Percentiles rank a stretch among this genome's conserved stretches.
phyloP scores from a whole-genome alignment of 2,329 filamentous ascomycete genomes.

The Cadophora sp. region DNA sequence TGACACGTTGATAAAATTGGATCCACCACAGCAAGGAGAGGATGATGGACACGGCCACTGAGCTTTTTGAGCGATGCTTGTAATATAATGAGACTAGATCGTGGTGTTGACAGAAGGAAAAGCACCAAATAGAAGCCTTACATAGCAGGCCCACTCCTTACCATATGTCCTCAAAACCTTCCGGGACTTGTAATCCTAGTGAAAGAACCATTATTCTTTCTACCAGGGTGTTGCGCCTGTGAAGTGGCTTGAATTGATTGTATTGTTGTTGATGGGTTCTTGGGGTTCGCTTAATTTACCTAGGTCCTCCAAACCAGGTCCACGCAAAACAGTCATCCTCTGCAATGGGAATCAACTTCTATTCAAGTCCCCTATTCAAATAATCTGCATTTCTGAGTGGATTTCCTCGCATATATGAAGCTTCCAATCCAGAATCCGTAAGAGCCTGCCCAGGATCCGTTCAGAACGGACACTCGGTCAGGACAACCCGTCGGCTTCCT shows the following conservation, averaged over 20 bases:
- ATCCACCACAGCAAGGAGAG: conserved; percentile 83
- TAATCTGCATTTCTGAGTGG: too few species aligned
- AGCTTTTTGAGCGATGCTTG: conserved; percentile 30
- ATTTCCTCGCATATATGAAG: too few species aligned
- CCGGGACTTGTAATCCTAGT: not conserved
- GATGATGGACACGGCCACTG: conserved; percentile 90
- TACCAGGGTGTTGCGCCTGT: not conserved
- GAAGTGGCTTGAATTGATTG: not conserved
- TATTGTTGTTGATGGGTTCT: not conserved
- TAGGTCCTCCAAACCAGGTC: too few species aligned
- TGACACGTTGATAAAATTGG: conserved; percentile 97
- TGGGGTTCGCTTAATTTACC: too few species aligned
- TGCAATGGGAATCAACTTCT: too few species aligned
- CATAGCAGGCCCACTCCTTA: not conserved
- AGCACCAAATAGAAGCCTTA: conserved; percentile 13
- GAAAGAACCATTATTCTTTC: not conserved
- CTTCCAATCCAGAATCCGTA: too few species aligned
- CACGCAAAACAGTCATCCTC: too few species aligned
- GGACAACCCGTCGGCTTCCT: too few species aligned
- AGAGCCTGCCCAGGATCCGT: too few species aligned
- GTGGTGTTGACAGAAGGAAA: conserved; percentile 9
- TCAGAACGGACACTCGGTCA: too few species aligned
- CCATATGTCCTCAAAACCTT: not conserved
- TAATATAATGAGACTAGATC: conserved; percentile 27
- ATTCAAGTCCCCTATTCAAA: too few species aligned